Evolutionary conservation across 495 filamentous ascomycete species (phyloP).

Genomic region (Penicillium fimorum): DNA sequence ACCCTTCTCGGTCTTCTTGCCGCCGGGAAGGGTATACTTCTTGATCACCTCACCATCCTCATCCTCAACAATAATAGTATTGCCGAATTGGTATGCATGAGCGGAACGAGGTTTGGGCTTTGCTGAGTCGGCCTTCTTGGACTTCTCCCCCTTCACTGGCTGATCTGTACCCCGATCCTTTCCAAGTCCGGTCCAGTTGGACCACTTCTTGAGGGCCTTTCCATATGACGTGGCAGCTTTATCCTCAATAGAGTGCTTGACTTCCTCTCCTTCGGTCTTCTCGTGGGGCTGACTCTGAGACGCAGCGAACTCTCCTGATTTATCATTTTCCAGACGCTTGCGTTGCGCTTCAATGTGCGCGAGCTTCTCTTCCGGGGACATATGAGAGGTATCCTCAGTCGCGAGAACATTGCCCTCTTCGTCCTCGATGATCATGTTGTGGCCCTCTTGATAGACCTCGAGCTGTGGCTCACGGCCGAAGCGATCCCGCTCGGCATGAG

Average conservation of each 20-base stretch:
- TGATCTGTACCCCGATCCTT: constrained; percentile 25
- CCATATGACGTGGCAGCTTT: constrained; percentile 32
- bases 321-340: constrained; percentile 58
- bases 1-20: constrained; percentile 26
- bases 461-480: constrained; percentile 44
- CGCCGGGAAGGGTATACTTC: constrained; percentile 80
- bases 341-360: constrained; percentile 57
- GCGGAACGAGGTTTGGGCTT: constrained; percentile 57
- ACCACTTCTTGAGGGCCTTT: constrained; percentile 37
- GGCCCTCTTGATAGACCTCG: constrained; percentile 79
- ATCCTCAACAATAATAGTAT: constrained; percentile 97
- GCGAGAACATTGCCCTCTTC: constrained; percentile 81
- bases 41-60: constrained; percentile 97
- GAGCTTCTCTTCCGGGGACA: constrained; percentile 45
- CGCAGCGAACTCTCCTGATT: constrained; percentile 41
- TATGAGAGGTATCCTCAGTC: constrained; percentile 44
- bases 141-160: constrained; percentile 15
- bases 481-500: constrained; percentile 35
- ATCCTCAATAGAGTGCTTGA: constrained; percentile 35
- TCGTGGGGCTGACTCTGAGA: constrained; percentile 44
- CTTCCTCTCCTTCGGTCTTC: constrained; percentile 46
- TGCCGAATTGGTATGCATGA: constrained; percentile 91
- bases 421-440: constrained; percentile 81
- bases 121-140: constrained; percentile 20
- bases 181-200: constrained; percentile 43